These are phyloP conservation scores for Colletotrichum karsti DNA, from an alignment of 2,329 filamentous ascomycete species.

Conservation along the genomic window DNA sequence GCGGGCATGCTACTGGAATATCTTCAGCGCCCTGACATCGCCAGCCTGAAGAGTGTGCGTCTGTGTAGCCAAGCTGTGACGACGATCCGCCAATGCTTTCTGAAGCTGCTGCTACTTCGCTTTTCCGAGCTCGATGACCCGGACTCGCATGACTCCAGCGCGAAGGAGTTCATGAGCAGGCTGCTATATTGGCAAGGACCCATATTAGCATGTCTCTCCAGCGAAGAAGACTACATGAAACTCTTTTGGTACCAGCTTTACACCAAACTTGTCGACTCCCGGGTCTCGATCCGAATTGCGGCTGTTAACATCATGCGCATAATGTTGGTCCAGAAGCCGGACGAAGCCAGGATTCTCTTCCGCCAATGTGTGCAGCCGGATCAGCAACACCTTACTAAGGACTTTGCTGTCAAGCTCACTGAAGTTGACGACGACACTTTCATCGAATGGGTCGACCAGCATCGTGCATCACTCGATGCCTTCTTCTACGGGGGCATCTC, in stretches of 20 bases:
- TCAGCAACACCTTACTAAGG: conserved; percentile 75
- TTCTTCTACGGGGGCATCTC: conserved; percentile 86
- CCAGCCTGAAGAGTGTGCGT: conserved; percentile 85
- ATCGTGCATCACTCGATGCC: conserved; percentile 79
- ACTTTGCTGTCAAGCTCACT: conserved; percentile 84
- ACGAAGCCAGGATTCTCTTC: conserved; percentile 79
- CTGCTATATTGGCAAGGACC: conserved; percentile 97
- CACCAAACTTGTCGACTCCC: conserved; percentile 80
- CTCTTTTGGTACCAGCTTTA: conserved; percentile 95
- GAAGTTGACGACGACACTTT: conserved; percentile 92
- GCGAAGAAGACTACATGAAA: conserved; percentile 83
- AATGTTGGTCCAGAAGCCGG: conserved; percentile 90
- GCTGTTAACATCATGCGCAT: conserved; percentile 91
- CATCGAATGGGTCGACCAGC: conserved; percentile 85
- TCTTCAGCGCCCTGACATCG: conserved; percentile 84
- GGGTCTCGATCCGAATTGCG: conserved; percentile 73
- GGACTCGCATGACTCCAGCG: conserved; percentile 66
- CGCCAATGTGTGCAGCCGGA: conserved; percentile 75
- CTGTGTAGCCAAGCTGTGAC: conserved; percentile 86
- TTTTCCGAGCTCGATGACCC: conserved; percentile 84
- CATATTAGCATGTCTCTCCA: conserved; percentile 79
- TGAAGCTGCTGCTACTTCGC: conserved; percentile 80
- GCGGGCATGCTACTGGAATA: conserved; percentile 87
- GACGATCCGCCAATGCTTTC: conserved; percentile 78
- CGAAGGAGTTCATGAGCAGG: conserved; percentile 79